Base-by-base conservation (phyloP, 176 grass and related monocot species). In the Aegilops speltoides region DNA sequence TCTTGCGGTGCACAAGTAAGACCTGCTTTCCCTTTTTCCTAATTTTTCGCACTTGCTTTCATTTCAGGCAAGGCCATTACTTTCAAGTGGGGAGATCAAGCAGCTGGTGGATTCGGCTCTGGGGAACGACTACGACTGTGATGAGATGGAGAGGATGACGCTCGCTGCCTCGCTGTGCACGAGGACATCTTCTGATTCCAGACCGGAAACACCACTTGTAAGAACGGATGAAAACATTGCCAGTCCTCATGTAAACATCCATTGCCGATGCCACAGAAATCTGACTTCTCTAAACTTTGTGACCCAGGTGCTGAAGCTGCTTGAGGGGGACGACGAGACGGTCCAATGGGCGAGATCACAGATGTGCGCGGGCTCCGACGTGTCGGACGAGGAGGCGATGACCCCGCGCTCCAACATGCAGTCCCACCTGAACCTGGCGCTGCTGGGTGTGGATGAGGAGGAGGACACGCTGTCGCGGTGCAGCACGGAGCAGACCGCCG, bases 51-150 rank as follows among this genome's bases (percentile, higher is more conserved):
- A 77, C 45, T 33, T 28, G 62, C 43, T 87, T 82, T 85, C 76
- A 99, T 87, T 82, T 85, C 72, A 99, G 97, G 97, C 97, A 69
- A 94, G 96, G 64, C 97, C 89, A 29, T 79, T 99, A 16, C 89
- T 99, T 31, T 85, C 88, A 59, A 86, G 48, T 23, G 90, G 89
- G 64, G 91, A 95, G 40, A 91, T 97, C 48, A 92, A 94, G 73
- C 76, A 89, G 34, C 33, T 97, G 48, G 54, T 99, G 40, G 92
- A 99, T 87, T 94, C 92, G 8, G 26, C 56, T 22, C 66, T 99
- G 80, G 87, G 73, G 7, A 87, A 90, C 56, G 83, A 94, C 48
- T 92, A 96, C 3, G 89, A 93, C 8, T 88, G 79, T 6, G 86
- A 94, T 36, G 92, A 99, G 79, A 94, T 91, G 87, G 92, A 95